Base-by-base conservation (phyloP, 768 basidiomycete genomes). In the Kwoniella pini region DNA sequence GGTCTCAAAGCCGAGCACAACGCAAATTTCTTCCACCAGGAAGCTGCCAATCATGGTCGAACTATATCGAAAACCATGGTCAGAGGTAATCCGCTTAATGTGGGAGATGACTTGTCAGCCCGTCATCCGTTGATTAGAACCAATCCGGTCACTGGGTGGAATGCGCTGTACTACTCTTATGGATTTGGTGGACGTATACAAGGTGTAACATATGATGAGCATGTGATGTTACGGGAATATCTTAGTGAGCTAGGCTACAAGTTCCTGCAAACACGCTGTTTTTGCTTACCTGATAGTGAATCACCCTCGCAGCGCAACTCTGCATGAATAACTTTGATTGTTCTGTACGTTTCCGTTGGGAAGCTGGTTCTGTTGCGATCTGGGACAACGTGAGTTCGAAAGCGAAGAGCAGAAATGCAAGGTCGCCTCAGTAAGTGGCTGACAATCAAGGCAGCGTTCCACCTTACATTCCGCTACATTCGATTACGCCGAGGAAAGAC, bases 311-410 rank as follows among this genome's bases (percentile, higher is more conserved):
- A 49, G 54, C 54, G 19, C 54, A 55, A 55, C 42, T 55, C 4
- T 55, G 54, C 28, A 53, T 48, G 39, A 53, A 84, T 60, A 85
- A 84, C 76, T 84, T 85, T 62, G 84, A 85, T 69, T 75, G 84
- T 39, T 83, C 83, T 60, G 63, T 69, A 30, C 68, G 74, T 79
- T 77, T 78, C 79, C 79, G 80, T n/a, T 86, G 85, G 84, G 71
- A 76, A 33, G 68, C 70, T 45, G 82, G 84, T 62, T 83, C 84
- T 49, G 72, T 85, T 22, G 84, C 85, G 0, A 83, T 86, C 62
- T 85, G 84, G 85, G 84, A 85, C 56, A 86, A 85, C 68, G 40
- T 48, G 27, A 49, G 64, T 60, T 10, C 17, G 5, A 3, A 12
- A 2, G 21, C n/a, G n/a, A n/a, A n/a, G n/a, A n/a, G n/a, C n/a